phyloP scores from a whole-genome alignment of 2,329 filamentous ascomycete species.

The Malbranchea cinnamomea region DNA sequence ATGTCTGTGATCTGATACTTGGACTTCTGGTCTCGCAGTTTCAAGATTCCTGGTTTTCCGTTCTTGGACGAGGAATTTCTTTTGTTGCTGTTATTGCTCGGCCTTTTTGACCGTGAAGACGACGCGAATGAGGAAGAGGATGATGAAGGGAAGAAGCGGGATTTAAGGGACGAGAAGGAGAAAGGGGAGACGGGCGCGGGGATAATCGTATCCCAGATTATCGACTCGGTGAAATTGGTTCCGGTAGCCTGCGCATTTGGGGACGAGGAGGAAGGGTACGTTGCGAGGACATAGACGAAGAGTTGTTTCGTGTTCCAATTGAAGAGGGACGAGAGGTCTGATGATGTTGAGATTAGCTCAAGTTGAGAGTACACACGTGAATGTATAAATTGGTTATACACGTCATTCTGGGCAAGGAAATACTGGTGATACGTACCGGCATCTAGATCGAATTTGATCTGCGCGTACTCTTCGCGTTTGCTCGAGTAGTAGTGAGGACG shows the following conservation, averaged over 20 bases:
- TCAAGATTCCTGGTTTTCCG: constrained; percentile 45
- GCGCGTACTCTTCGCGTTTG: constrained; percentile 90
- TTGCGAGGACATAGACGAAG: constrained; percentile 88
- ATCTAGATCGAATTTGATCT: constrained; percentile 84
- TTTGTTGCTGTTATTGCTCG: constrained; percentile 8
- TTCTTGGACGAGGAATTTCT: constrained; percentile 9
- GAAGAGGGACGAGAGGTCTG: constrained; percentile 79
- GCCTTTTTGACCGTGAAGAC: constrained; percentile 3
- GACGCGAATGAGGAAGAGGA: constrained; percentile 14
- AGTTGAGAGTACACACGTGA: background rate
- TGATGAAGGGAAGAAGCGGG: constrained; percentile 19
- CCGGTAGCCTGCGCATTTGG: constrained; percentile 15
- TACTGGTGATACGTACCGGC: constrained; percentile 35
- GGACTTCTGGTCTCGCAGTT: constrained; percentile 69
- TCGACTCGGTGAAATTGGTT: constrained; percentile 25
- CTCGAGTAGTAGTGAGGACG: constrained; percentile 89
- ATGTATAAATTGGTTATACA: background rate
- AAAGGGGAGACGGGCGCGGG: constrained; percentile 41
- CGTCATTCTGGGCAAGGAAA: background rate
- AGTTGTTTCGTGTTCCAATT: constrained; percentile 99
- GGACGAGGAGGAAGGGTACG: constrained; percentile 38
- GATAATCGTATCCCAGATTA: constrained; percentile 56
- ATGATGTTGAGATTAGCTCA: constrained; percentile 11
- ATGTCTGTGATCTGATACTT: constrained; percentile 98
- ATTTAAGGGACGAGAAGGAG: constrained; percentile 23